Percentiles rank a stretch among this genome's conserved stretches.
Evolutionary conservation across 306 rosid genomes (phyloP).

Genomic region (Inga oerstediana): DNA sequence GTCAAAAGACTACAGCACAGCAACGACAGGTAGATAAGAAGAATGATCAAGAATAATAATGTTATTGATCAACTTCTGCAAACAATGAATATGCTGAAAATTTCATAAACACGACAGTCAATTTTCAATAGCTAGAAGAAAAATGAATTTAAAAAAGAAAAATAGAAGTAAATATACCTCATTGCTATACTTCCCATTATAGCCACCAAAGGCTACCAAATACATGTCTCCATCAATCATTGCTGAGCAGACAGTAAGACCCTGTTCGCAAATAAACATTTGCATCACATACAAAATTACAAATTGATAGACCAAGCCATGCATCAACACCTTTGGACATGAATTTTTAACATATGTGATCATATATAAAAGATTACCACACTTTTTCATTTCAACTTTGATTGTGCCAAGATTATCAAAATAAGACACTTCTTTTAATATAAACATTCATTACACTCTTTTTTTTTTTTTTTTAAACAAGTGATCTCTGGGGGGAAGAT

Average conservation of each 20-base stretch:
- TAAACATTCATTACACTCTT: not conserved
- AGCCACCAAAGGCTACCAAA: slow-evolving; percentile 95
- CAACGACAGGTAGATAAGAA: not conserved
- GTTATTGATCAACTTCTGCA: not conserved
- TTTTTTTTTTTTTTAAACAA: not conserved
- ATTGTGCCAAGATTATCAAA: not conserved
- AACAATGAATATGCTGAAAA: not conserved
- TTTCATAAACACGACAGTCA: not conserved
- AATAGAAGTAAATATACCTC: slow-evolving; percentile 59
- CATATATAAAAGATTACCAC: slow-evolving; percentile 1
- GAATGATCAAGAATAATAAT: not conserved
- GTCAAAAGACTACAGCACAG: not conserved
- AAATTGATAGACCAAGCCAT: slow-evolving; percentile 28
- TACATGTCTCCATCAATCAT: slow-evolving; percentile 69
- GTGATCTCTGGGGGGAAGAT: not conserved
- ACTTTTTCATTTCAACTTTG: not conserved
- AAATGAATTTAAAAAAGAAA: not conserved
- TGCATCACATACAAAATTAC: slow-evolving; percentile 24
- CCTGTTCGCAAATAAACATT: slow-evolving; percentile 58
- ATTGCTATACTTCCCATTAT: slow-evolving; percentile 93
- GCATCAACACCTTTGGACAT: slow-evolving; percentile 14
- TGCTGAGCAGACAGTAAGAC: slow-evolving; percentile 75
- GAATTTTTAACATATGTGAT: slow-evolving; percentile 34
- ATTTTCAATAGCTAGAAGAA: slow-evolving; percentile 3
- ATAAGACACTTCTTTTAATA: not conserved